phyloP scores from a whole-genome alignment of 164 flowering plant genomes.

The Echeveria elegans region DNA sequence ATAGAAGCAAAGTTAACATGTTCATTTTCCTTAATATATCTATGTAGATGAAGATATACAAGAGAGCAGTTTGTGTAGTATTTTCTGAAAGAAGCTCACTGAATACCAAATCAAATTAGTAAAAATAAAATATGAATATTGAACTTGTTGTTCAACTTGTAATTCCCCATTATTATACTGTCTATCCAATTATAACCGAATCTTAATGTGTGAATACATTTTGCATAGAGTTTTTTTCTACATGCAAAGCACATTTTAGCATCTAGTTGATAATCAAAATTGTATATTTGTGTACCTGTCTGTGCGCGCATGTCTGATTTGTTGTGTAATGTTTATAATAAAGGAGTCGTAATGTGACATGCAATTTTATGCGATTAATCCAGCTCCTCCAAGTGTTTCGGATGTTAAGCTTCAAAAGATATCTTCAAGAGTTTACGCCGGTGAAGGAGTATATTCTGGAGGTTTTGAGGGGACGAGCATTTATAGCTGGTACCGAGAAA shows the following conservation, averaged over 20 bases:
- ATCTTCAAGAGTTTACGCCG: constrained; percentile 51
- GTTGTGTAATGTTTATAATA: background rate
- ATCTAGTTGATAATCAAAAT: background rate
- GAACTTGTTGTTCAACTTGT: no score
- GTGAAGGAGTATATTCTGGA: constrained; percentile 90
- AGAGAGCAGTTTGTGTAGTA: no score
- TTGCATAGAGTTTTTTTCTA: background rate
- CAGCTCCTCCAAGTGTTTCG: constrained; percentile 81
- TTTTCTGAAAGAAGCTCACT: no score
- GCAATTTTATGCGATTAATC: constrained; percentile 12
- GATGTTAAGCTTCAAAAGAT: constrained; percentile 50
- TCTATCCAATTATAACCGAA: no score
- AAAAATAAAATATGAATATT: no score
- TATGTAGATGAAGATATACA: no score
- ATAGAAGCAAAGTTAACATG: background rate
- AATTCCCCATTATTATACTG: no score
- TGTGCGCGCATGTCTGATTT: background rate
- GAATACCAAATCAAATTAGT: no score
- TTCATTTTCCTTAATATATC: background rate
- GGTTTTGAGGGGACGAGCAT: constrained; percentile 84
- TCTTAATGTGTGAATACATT: background rate
- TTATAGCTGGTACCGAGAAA: constrained; percentile 94
- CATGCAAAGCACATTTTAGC: no score
- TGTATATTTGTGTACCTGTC: background rate
- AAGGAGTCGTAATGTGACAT: background rate